Conservation (phyloP, 2,329 filamentous ascomycete species). For the Bipolaris zeicola region DNA sequence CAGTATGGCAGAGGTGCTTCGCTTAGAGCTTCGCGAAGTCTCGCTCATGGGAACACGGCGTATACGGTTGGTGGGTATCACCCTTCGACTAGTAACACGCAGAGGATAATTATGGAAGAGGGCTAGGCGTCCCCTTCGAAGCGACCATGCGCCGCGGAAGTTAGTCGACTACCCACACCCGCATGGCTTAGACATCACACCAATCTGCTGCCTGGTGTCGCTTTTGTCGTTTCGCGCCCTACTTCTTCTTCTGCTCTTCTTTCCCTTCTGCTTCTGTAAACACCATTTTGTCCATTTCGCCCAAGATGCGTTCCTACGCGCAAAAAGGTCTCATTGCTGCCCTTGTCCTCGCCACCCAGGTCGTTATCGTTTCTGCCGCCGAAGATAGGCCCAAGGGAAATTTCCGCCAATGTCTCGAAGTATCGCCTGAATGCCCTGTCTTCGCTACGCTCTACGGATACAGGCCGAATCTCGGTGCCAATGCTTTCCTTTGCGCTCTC, state of each 20-base stretch:
- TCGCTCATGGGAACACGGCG: slow-evolving; percentile 14
- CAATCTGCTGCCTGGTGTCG: slow-evolving; percentile 1
- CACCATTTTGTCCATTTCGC: background rate
- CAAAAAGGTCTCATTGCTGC: slow-evolving; percentile 16
- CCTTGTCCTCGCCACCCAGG: slow-evolving; percentile 16
- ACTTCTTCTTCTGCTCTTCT: background rate
- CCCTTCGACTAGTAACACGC: slow-evolving; percentile 1
- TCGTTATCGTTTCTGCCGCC: slow-evolving; percentile 20
- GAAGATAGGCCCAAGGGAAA: slow-evolving; percentile 27
- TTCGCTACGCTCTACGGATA: slow-evolving; percentile 50
- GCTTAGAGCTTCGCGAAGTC: slow-evolving; percentile 21
- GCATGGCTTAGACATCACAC: slow-evolving; percentile 6
- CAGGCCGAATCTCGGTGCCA: slow-evolving; percentile 46
- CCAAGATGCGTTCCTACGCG: slow-evolving; percentile 12
- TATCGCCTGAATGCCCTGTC: slow-evolving; percentile 38
- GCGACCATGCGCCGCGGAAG: slow-evolving; percentile 1
- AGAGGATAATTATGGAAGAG: slow-evolving; percentile 8
- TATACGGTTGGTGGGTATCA: slow-evolving; percentile 20
- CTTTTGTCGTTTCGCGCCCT: slow-evolving; percentile 1
- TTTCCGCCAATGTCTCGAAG: slow-evolving; percentile 31
- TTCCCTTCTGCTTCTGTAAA: background rate
- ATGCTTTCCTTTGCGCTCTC: slow-evolving; percentile 46
- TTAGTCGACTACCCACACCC: slow-evolving; percentile 4
- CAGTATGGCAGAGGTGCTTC: slow-evolving; percentile 8
- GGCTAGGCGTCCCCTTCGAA: slow-evolving; percentile 5